Percentiles rank a stretch among this genome's conserved stretches.
phyloP scores from a whole-genome alignment of 345 rosid species.

The Hypericum perforatum region DNA sequence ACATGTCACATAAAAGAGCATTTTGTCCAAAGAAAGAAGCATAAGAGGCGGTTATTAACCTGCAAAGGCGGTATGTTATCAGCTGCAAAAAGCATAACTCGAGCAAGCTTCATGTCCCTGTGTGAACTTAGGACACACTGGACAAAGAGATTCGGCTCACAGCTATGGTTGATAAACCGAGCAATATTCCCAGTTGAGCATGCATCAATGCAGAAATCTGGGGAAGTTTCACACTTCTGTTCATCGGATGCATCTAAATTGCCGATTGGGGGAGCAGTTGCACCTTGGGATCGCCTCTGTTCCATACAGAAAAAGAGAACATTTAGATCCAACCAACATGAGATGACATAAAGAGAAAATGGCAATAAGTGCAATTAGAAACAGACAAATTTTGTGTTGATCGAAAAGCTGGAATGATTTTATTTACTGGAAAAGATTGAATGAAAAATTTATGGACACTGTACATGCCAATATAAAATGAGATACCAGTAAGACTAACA shows the following conservation, averaged over 20 bases:
- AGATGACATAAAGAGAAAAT: neutral
- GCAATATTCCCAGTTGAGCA: constrained; percentile 71
- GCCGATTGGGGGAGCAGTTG: constrained; percentile 23
- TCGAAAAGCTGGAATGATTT: too few species aligned
- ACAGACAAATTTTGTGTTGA: too few species aligned
- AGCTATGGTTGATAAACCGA: constrained; percentile 87
- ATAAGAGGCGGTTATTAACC: constrained; percentile 24
- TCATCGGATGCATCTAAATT: constrained; percentile 24
- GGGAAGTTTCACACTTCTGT: constrained; percentile 40
- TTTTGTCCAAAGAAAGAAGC: neutral
- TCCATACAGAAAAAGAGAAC: constrained; percentile 7
- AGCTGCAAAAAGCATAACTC: constrained; percentile 83
- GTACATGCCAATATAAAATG: too few species aligned
- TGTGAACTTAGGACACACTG: constrained; percentile 81
- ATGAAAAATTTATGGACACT: too few species aligned
- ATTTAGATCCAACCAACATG: neutral
- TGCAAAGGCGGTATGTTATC: constrained; percentile 92
- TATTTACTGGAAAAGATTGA: too few species aligned
- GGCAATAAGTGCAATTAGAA: too few species aligned
- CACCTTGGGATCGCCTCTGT: constrained; percentile 59
- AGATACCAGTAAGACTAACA: too few species aligned
- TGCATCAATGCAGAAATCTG: constrained; percentile 93
- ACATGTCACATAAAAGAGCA: neutral
- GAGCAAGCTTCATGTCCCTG: constrained; percentile 69
- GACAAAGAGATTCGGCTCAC: constrained; percentile 88